These are phyloP conservation scores for Phanerochaete carnosa DNA, from an alignment of 768 basidiomycete species.

Conservation along the genomic window DNA sequence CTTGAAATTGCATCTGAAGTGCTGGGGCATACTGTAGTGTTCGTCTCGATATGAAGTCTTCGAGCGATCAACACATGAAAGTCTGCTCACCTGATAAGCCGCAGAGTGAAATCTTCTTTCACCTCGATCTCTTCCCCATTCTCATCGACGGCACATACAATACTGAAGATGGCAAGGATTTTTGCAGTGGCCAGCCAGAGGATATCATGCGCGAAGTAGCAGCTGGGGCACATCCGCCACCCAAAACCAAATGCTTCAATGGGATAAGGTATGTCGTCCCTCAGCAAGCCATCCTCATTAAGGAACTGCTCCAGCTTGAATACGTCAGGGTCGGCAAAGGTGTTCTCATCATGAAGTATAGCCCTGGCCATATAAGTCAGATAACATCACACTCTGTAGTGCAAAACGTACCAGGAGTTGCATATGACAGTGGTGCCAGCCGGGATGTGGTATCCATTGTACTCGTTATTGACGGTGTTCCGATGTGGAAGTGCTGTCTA, in stretches of 20 bases:
- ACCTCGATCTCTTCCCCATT: background rate
- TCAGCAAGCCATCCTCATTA: constrained; percentile 9
- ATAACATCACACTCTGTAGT: background rate
- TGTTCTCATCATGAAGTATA: constrained; percentile 40
- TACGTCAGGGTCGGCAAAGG: constrained; percentile 44
- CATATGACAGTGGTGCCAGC: background rate
- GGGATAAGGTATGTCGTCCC: constrained; percentile 7
- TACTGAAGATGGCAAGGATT: constrained; percentile 11
- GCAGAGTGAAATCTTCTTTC: background rate
- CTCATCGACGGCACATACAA: background rate
- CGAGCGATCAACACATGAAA: background rate
- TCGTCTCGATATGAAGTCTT: too few relatives aligned
- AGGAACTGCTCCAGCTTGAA: constrained; percentile 48
- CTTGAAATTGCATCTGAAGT: too few relatives aligned
- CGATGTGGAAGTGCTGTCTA: background rate
- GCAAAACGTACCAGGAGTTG: background rate
- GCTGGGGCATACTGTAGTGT: too few relatives aligned
- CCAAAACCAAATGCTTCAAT: background rate
- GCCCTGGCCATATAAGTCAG: constrained; percentile 7
- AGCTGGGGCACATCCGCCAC: constrained; percentile 1
- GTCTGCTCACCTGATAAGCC: background rate
- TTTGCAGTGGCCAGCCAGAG: constrained; percentile 12
- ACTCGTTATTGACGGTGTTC: background rate
- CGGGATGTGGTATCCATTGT: background rate
- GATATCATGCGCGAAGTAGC: background rate